Evolutionary conservation across 2,329 filamentous ascomycete genomes (phyloP), one percentile per base, ranked within the genome.

Genomic region (Simplicillium aogashimaense): DNA sequence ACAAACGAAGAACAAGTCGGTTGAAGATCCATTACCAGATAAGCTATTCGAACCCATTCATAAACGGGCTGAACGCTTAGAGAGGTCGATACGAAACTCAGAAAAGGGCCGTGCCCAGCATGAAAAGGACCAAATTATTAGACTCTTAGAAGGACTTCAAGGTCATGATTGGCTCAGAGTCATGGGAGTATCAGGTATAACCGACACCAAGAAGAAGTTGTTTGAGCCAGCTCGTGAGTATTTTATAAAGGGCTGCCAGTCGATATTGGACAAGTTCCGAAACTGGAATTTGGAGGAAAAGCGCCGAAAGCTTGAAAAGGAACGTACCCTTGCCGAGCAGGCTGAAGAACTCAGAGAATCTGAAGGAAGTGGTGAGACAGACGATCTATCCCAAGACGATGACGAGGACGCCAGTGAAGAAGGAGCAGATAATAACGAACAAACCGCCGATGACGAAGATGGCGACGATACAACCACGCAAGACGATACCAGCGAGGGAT

Each of bases 161-260:
- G 86, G 90, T 3, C 86, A 85, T 43, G 92, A 97, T 60, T 98
- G 92, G 92, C 69, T 95, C 42, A 81, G 85, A 45, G 76, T 89
- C 4, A 88, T 98, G 79, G 92, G 90, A 18, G 83, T 97, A 29
- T 90, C 80, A 47, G 86, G 76, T 15, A 66, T 94, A 30, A 94
- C 87, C 0, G 89, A 95, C 54, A 79, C 78, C 16, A 86, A 86
- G 53, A 90, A 86, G 62, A 92, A 84, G 58, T 76, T 82, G 25
- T 95, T 87, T 59, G 87, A 95, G 59, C 80, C 83, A 3, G 92
- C 92, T 45, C 77, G 92, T 20, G 74, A 81, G 44, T 81, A 90
- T 57, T 94, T 95, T 56, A 83, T 95, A 51, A 75, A 72, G 42
- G 87, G 94, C 45, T 89, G 94, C 43, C 74, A 86, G 46, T 73